Evolutionary conservation across 306 rosid species (phyloP), one percentile per base, ranked within the genome.

Genomic region (Lupinus albus): DNA sequence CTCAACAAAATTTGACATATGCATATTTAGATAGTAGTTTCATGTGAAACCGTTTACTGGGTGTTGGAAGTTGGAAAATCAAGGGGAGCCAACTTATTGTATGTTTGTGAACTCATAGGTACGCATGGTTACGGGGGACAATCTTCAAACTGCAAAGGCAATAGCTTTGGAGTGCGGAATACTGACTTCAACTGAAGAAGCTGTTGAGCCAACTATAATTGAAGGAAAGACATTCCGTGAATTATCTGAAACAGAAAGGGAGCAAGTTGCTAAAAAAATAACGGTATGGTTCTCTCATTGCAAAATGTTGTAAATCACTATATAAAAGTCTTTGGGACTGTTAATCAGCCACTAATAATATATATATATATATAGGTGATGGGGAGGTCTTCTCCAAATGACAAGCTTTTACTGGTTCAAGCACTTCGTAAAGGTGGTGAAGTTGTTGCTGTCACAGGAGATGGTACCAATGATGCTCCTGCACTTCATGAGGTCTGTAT

Each of bases 341-440:
- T 67, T 81, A 46, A 30, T 41, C 57, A 11, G 35, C 48, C 4
- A 63, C 48, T 54, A 59, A 17, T 25, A 32, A 30, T 66, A 28
- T 64, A 48, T 58, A 32, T 3, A 73, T 58, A 14, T 70, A 56
- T 76, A 28, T 77, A 93, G 97, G 97, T 93, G 42, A 93, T 93
- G 98, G 97, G 96, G 7, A 88, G 98, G 83, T 93, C 98, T 83
- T 93, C 98, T 65, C 98, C 98, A 33, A 93, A 88, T 81, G 98
- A 93, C 85, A 93, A 93, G 88, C 86, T 93, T 68, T 82, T 93
- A 84, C 98, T 93, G 45, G 97, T 93, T 67, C 98, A 89, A 93
- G 98, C 98, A 50, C 77, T 93, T 57, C 91, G 98, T 69, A 89
- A 82, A 81, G 80, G 84, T 11, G 98, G 98, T 61, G 91, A 93